A percentile compares a stretch with the other conserved stretches of the same genome.
These are phyloP conservation scores for Penicillium maclennaniae DNA, from an alignment of 495 filamentous ascomycete genomes.

Conservation along the genomic window DNA sequence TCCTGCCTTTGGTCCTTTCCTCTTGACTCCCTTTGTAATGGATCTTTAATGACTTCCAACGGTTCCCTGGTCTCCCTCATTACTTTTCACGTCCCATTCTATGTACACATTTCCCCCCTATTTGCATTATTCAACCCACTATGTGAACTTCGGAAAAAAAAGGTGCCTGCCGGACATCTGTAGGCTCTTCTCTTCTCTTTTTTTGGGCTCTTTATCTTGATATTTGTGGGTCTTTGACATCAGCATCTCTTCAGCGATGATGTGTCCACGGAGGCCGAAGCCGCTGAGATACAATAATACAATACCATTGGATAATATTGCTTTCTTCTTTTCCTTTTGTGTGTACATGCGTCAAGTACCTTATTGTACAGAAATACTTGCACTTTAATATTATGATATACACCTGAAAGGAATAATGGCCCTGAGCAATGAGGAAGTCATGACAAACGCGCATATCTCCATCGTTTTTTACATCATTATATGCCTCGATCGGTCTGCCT, in stretches of 20 bases:
- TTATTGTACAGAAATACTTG: background rate
- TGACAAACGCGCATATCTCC: too few species aligned
- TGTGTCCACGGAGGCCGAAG: conserved; percentile 6
- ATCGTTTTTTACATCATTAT: background rate
- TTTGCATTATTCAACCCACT: conserved; percentile 21
- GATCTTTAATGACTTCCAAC: background rate
- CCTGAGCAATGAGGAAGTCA: too few species aligned
- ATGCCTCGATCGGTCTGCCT: background rate
- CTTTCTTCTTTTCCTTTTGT: too few species aligned
- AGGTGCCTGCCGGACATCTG: background rate
- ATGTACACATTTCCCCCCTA: conserved; percentile 21
- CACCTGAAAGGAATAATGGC: too few species aligned
- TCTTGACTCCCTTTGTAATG: background rate
- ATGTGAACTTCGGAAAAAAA: conserved; percentile 1
- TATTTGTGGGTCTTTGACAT: conserved; percentile 11
- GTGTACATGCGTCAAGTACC: too few species aligned
- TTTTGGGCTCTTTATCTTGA: conserved; percentile 3
- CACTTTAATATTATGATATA: too few species aligned
- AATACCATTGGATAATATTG: background rate
- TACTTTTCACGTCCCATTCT: conserved; percentile 20
- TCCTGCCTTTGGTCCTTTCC: background rate
- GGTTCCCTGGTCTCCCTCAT: background rate
- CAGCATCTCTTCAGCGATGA: conserved; percentile 17
- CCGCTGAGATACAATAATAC: conserved; percentile 13
- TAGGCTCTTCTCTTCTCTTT: background rate